Conservation (phyloP, 805 yeast species). For the Millerozyma acaciae region DNA sequence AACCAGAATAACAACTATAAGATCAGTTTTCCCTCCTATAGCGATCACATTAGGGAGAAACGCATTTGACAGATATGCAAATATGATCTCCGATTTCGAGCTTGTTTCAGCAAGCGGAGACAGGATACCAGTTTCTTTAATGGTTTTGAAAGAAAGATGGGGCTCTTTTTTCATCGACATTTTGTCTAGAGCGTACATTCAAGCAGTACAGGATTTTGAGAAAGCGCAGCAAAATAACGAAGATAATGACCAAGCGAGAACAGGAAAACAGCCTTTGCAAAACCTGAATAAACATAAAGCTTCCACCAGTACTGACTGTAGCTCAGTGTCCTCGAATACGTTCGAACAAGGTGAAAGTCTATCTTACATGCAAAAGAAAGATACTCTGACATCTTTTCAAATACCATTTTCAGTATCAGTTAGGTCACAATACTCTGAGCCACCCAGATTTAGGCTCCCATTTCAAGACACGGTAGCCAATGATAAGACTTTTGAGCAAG, state of each 20-base stretch:
- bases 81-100: constrained; percentile 66
- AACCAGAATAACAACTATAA: constrained; percentile 57
- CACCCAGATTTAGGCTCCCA: constrained; percentile 64
- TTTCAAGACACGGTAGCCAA: constrained; percentile 57
- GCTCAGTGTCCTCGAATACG: constrained; percentile 9
- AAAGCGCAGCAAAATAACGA: constrained; percentile 12
- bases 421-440: constrained; percentile 25
- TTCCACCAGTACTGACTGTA: constrained; percentile 8
- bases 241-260: background rate
- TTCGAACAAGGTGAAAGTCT: constrained; percentile 6
- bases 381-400: constrained; percentile 10
- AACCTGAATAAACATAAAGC: constrained; percentile 8
- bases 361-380: background rate
- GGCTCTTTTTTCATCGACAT: constrained; percentile 64
- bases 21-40: constrained; percentile 70
- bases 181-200: constrained; percentile 60
- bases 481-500: background rate
- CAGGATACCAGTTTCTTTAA: constrained; percentile 57
- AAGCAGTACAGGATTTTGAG: constrained; percentile 46
- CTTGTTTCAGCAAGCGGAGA: constrained; percentile 68
- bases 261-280: background rate
- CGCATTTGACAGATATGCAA: constrained; percentile 65
- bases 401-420: constrained; percentile 20
- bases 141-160: constrained; percentile 69
- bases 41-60: constrained; percentile 76